phyloP scores from a whole-genome alignment of 2,329 filamentous ascomycete genomes.

The Anthostomella pinea region DNA sequence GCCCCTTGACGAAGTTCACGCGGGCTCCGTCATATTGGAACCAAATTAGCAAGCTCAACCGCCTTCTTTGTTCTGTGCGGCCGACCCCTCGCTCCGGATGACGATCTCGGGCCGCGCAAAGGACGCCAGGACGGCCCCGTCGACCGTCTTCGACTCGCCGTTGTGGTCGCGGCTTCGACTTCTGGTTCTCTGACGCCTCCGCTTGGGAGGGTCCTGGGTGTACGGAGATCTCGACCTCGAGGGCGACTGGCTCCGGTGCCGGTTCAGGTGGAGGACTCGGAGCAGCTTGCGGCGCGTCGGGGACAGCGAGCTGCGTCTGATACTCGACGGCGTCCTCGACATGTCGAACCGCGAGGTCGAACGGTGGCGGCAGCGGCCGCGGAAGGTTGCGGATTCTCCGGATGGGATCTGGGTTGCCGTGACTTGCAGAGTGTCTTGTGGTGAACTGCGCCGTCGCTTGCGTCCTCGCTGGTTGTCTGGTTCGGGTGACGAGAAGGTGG shows the following conservation, averaged over 20 bases:
- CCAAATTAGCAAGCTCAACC: conserved; percentile 7
- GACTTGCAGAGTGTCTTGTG: conserved; percentile 24
- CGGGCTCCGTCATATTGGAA: neutral
- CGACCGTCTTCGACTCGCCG: conserved; percentile 13
- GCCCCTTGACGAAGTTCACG: too few species aligned
- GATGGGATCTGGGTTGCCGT: conserved; percentile 30
- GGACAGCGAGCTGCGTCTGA: conserved; percentile 31
- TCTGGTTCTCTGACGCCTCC: conserved; percentile 36
- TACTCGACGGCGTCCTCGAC: conserved; percentile 26
- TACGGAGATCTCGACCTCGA: conserved; percentile 35
- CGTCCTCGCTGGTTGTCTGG: conserved; percentile 35
- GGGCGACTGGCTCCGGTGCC: conserved; percentile 43
- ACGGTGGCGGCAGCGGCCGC: conserved; percentile 40
- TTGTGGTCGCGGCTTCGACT: conserved; percentile 34
- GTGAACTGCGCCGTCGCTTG: conserved; percentile 36
- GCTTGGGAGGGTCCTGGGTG: conserved; percentile 23
- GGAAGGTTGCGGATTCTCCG: conserved; percentile 38
- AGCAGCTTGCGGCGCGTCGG: conserved; percentile 42
- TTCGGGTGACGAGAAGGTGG: conserved; percentile 29
- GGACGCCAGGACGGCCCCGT: conserved; percentile 12
- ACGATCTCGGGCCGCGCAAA: conserved; percentile 26
- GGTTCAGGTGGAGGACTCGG: conserved; percentile 38
- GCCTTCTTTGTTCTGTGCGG: conserved; percentile 15
- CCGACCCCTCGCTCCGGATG: conserved; percentile 14
- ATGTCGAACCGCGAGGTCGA: conserved; percentile 34